phyloP scores from a whole-genome alignment of 345 rosid genomes.

The Pugionium dolabratum region DNA sequence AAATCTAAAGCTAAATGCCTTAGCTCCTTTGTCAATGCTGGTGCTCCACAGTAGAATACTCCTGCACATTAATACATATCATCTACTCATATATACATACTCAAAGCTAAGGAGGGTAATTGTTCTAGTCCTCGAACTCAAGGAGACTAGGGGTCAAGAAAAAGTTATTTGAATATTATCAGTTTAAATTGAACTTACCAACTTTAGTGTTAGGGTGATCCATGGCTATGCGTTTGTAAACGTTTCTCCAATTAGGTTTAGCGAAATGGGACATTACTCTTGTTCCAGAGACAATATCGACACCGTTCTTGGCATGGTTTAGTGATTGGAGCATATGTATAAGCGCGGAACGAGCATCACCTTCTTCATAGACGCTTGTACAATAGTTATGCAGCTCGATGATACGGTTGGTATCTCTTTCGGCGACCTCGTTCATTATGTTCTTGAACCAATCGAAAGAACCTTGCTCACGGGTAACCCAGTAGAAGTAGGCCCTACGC shows the following conservation, averaged over 20 bases:
- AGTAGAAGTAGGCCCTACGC: constrained; percentile 74
- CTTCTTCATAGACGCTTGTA: constrained; percentile 86
- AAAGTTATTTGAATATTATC: no score
- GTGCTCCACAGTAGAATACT: constrained; percentile 76
- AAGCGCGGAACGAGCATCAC: constrained; percentile 78
- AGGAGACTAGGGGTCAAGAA: no score
- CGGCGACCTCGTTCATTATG: constrained; percentile 78
- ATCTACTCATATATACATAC: no score
- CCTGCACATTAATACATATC: constrained; percentile 45
- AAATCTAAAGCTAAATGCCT: constrained; percentile 69
- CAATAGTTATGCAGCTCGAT: constrained; percentile 80
- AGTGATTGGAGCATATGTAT: constrained; percentile 80
- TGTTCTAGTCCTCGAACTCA: no score
- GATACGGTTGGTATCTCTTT: constrained; percentile 57
- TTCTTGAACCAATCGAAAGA: constrained; percentile 89
- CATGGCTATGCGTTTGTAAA: constrained; percentile 65
- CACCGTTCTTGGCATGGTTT: constrained; percentile 73
- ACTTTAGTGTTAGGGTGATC: constrained; percentile 62
- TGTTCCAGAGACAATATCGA: constrained; percentile 77
- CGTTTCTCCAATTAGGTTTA: constrained; percentile 73
- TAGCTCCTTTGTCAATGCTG: constrained; percentile 63
- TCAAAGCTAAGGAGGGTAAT: no score
- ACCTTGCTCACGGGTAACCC: constrained; percentile 87
- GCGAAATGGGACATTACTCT: constrained; percentile 81
- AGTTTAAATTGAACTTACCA: constrained; percentile 46